Evolutionary conservation across 2,329 filamentous ascomycete genomes (phyloP), one percentile per base, ranked within the genome.

Genomic region (Samsoniella hepiali): DNA sequence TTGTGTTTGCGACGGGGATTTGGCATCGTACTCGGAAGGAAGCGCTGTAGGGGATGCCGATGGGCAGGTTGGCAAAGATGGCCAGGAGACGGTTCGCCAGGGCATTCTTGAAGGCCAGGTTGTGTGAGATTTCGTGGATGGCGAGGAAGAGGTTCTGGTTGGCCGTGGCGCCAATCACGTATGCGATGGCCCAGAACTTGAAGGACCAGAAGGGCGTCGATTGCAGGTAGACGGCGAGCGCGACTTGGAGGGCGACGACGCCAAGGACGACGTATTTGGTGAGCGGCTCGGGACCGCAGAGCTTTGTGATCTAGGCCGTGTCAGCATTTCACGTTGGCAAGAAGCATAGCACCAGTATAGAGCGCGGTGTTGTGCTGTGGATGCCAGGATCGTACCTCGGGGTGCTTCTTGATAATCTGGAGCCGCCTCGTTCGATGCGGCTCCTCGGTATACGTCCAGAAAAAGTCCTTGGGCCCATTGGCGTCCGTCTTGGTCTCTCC

Each of bases 371-470:
- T 22, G 22, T 22, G 22, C 22, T 22, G 22, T 22, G 22, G 1
- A 22, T 58, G 38, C 66, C 66, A 54, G 56, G 9, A 44, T 67
- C 74, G 27, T 79, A 94, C 93, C 84, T 99, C 94, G 54, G 95
- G 95, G 75, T 99, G 94, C 62, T 94, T 93, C 81, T 97, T 98
- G 78, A 99, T 98, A 71, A 99, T 99, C 66, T 93, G 92, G 70
- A 94, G 86, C 63, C 95, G 86, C 69, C 95, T 84, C 38, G 94
- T 95, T 69, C 93, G 87, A 78, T 99, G 95, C 66, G 95, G 95
- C 78, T 99, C 95, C 76, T 99, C 95, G 10, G 95, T 97, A 75
- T 99, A 98, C 47, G 95, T 97, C 95, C 96, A 98, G 80, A 96
- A 97, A 83, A 98, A 98, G 75, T 83, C 76, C 60, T 76, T 62